Base-by-base conservation (phyloP, 352 stramenopile species). In the Globisporangium megalacanthum region DNA sequence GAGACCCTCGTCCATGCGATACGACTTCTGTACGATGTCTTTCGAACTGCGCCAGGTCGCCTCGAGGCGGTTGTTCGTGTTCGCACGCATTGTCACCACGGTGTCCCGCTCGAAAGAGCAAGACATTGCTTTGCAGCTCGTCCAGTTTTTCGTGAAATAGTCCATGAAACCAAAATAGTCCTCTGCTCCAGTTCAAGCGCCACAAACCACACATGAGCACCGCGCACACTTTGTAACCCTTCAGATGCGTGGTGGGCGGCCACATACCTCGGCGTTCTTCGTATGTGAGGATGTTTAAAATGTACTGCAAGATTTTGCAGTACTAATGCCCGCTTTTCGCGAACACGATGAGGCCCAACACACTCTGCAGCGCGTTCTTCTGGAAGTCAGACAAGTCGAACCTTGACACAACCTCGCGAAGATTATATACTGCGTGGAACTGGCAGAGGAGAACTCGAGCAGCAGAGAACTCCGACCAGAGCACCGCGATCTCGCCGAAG, bases 381-480 rank as follows among this genome's bases (percentile, higher is more conserved):
- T 42, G 37, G 8, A 17, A 42, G 37, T 42, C 37, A 11, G 37
- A 42, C 37, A 42, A 42, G 37, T 17, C 37, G 37, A 42, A 42
- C 11, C 17, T 42, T 13, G 37, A 42, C 8, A 42, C 37, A 13
- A 42, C 35, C 3, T 39, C 14, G 29, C 8, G 45, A 15, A 60
- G 45, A 20, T 60, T 64, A 3, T 39, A 36, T 15, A 68, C 58
- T 3, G 41, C 56, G 19, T 65, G 62, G n/a, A 60, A 68, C n/a
- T 68, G 59, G 15, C 56, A 65, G 0, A 70, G 15, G 2, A 62
- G 15, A 0, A 67, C 36, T 0, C 46, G 62, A 1, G 56, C 50
- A 0, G 25, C 25, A 0, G 59, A 47, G n/a, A 71, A 67, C 6
- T 19, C 44, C 11, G 35, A 11, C 29, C 65, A 9, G 6, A 72